Evolutionary conservation across 257 asterid species (phyloP).

Genomic region (Eucommia ulmoides): DNA sequence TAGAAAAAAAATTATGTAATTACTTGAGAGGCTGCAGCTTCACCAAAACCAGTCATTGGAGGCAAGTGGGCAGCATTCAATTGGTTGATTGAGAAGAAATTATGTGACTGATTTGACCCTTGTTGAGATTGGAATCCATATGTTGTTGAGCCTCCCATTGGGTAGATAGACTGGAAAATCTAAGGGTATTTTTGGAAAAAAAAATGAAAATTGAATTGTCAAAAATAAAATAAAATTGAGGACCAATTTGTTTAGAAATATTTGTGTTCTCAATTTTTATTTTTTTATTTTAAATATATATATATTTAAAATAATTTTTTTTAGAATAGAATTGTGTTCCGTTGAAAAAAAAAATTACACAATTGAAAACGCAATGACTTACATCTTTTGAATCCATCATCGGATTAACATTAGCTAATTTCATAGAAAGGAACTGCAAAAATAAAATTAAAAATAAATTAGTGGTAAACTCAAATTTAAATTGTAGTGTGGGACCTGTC

Average conservation of each 20-base stretch:
- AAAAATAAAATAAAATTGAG: not conserved
- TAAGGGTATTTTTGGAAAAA: too few relatives aligned
- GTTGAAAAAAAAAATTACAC: too few relatives aligned
- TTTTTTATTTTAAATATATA: too few relatives aligned
- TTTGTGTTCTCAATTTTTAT: not conserved
- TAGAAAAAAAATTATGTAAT: not conserved
- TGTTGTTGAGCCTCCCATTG: conserved; percentile 23
- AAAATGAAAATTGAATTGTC: too few relatives aligned
- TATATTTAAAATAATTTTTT: too few relatives aligned
- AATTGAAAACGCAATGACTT: conserved; percentile 10
- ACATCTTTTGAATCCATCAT: conserved; percentile 83
- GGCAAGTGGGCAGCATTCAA: conserved; percentile 33
- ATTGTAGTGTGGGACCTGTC: not conserved
- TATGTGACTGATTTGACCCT: conserved; percentile 19
- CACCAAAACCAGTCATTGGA: conserved; percentile 31
- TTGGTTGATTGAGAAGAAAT: conserved; percentile 25
- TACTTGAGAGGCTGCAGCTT: conserved; percentile 54
- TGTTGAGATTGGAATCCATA: conserved; percentile 38
- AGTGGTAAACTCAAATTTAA: not conserved
- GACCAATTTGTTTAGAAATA: conserved; percentile 1
- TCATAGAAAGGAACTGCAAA: conserved; percentile 87
- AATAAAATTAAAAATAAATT: conserved; percentile 5
- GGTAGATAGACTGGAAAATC: conserved; percentile 47
- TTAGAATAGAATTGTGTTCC: too few relatives aligned
- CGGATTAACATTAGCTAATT: conserved; percentile 67